Conservation (phyloP, 306 rosid species). For the Dalbergia cochinchinensis region DNA sequence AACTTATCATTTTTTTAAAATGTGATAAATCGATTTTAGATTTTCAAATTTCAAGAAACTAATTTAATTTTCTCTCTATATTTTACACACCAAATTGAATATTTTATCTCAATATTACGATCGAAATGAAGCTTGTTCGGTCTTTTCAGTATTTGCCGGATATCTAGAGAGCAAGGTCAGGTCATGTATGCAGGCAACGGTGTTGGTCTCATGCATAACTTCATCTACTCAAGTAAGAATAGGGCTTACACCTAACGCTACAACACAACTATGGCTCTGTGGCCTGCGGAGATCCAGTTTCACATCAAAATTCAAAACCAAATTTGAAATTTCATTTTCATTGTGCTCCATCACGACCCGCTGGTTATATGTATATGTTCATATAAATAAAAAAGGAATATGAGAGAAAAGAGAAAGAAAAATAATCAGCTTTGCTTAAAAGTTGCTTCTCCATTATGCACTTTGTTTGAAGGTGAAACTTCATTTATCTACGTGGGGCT, state of each 20-base stretch:
- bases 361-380: background rate
- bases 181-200: constrained; percentile 73
- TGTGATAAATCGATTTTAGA: no score
- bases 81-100: no score
- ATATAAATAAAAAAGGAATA: background rate
- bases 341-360: constrained; percentile 42
- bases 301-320: background rate
- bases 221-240: constrained; percentile 56
- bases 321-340: background rate
- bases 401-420: background rate
- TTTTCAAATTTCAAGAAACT: no score
- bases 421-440: background rate
- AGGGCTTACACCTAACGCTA: no score
- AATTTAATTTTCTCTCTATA: no score
- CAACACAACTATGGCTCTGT: no score
- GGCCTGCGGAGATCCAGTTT: background rate
- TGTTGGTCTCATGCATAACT: constrained; percentile 62
- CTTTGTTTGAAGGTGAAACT: background rate
- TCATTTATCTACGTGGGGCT: background rate
- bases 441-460: background rate
- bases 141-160: constrained; percentile 33
- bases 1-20: no score
- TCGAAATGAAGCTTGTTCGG: no score
- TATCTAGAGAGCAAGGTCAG: constrained; percentile 71
- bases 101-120: no score